Base-by-base conservation (phyloP, 306 rosid species). In the Alnus rubra region DNA sequence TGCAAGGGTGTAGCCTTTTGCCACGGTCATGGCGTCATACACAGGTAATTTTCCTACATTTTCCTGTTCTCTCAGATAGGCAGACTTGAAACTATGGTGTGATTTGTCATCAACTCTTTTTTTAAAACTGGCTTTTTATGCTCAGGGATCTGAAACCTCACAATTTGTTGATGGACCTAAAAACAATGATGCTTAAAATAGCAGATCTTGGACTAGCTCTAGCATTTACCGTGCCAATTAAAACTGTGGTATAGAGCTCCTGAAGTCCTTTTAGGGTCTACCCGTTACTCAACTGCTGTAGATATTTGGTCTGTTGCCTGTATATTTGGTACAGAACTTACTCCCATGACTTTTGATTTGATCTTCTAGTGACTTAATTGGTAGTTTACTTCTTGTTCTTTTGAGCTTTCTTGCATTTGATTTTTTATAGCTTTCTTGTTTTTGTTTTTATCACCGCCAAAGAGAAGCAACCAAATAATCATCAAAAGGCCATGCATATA, bases 1-100 rank as follows among this genome's bases (percentile, higher is more conserved):
- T 95, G 99, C 84, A 93, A 93, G 83, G 98, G 99, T 9, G 98
- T 95, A 77, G 98, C 99, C 72, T 91, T 95, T 84, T 95, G 98
- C 83, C 99, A 95, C 33, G 97, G 97, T 33, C 99, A 95, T 81
- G 99, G n/a, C n/a, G n/a, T n/a, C n/a, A n/a, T n/a, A n/a, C n/a
- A n/a, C n/a, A n/a, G n/a, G n/a, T n/a, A n/a, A n/a, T n/a, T n/a
- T n/a, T n/a, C n/a, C n/a, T n/a, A n/a, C n/a, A n/a, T n/a, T n/a
- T n/a, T n/a, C n/a, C n/a, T n/a, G n/a, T n/a, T n/a, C n/a, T n/a
- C n/a, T n/a, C n/a, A n/a, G n/a, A n/a, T n/a, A n/a, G n/a, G n/a
- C n/a, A n/a, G n/a, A n/a, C n/a, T n/a, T n/a, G n/a, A n/a, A n/a
- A n/a, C n/a, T n/a, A n/a, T n/a, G n/a, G n/a, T n/a, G n/a, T n/a